Evolutionary conservation across 495 filamentous ascomycete species (phyloP).

Genomic region (Penicillium psychrofluorescens): DNA sequence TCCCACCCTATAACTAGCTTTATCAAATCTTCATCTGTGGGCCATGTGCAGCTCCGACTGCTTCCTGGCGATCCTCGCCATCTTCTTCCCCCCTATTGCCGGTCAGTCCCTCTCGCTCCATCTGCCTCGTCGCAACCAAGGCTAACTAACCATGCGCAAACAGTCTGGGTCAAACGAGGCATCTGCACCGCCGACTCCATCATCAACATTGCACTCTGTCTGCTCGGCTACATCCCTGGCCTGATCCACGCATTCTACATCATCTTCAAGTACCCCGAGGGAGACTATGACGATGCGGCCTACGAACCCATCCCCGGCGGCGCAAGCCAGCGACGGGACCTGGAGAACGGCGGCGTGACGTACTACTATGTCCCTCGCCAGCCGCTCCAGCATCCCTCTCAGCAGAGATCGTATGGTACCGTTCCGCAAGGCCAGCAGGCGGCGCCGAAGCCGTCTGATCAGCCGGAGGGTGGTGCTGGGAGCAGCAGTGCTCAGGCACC

Average conservation of each 20-base stretch:
- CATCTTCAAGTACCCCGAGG: constrained; percentile 82
- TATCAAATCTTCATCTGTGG: background rate
- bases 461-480: constrained; percentile 18
- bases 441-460: constrained; percentile 9
- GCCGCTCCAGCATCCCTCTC: constrained; percentile 30
- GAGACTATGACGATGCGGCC: constrained; percentile 44
- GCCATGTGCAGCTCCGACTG: constrained; percentile 71
- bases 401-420: constrained; percentile 32
- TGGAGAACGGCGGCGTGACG: constrained; percentile 47
- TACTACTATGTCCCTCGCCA: constrained; percentile 63
- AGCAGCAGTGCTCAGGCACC: constrained; percentile 41
- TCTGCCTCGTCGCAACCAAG: background rate
- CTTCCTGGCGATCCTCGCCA: constrained; percentile 80
- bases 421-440: constrained; percentile 12
- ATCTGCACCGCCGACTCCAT: constrained; percentile 89
- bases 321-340: constrained; percentile 37
- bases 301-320: constrained; percentile 54
- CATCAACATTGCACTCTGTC: constrained; percentile 90
- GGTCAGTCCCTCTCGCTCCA: constrained; percentile 47
- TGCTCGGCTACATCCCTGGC: constrained; percentile 84
- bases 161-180: constrained; percentile 94
- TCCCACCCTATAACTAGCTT: background rate
- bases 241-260: constrained; percentile 98
- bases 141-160: constrained; percentile 1
- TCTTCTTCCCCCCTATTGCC: constrained; percentile 92